Evolutionary conservation across 2,329 filamentous ascomycete genomes (phyloP).

Genomic region (Pyrenophora seminiperda): DNA sequence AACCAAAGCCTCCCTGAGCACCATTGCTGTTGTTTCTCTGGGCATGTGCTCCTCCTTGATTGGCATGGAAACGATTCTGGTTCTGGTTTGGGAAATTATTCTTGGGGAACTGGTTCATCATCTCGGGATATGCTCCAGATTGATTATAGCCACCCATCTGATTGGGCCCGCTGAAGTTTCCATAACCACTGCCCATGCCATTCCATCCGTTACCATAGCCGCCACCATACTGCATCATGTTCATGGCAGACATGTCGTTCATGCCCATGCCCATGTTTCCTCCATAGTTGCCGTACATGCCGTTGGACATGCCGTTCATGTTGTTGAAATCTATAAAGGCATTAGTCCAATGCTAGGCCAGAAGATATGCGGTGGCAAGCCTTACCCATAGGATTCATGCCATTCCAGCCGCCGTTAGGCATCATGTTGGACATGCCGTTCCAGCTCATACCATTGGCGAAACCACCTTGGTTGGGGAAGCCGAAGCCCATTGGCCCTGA

Average conservation of each 20-base stretch:
- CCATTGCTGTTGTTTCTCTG: slow-evolving; percentile 50
- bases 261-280: slow-evolving; percentile 72
- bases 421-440: slow-evolving; percentile 54
- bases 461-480: slow-evolving; percentile 53
- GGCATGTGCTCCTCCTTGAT: slow-evolving; percentile 61
- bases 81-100: slow-evolving; percentile 69
- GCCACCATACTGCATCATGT: slow-evolving; percentile 73
- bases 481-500: slow-evolving; percentile 48
- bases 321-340: slow-evolving; percentile 45
- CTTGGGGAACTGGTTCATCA: slow-evolving; percentile 62
- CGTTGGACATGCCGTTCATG: slow-evolving; percentile 74
- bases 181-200: slow-evolving; percentile 75
- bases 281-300: slow-evolving; percentile 80
- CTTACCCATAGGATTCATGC: slow-evolving; percentile 79
- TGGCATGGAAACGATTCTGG: slow-evolving; percentile 77
- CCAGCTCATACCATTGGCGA: slow-evolving; percentile 64
- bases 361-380: slow-evolving; percentile 31
- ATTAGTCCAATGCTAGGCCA: slow-evolving; percentile 20
- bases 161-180: slow-evolving; percentile 57
- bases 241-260: slow-evolving; percentile 70
- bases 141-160: slow-evolving; percentile 60
- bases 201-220: slow-evolving; percentile 68
- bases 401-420: slow-evolving; percentile 69
- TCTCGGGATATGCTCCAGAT: slow-evolving; percentile 55
- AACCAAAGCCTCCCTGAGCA: slow-evolving; percentile 44